These are phyloP conservation scores for Bipolaris gigantea DNA, from an alignment of 2,329 filamentous ascomycete genomes.

Conservation along the genomic window DNA sequence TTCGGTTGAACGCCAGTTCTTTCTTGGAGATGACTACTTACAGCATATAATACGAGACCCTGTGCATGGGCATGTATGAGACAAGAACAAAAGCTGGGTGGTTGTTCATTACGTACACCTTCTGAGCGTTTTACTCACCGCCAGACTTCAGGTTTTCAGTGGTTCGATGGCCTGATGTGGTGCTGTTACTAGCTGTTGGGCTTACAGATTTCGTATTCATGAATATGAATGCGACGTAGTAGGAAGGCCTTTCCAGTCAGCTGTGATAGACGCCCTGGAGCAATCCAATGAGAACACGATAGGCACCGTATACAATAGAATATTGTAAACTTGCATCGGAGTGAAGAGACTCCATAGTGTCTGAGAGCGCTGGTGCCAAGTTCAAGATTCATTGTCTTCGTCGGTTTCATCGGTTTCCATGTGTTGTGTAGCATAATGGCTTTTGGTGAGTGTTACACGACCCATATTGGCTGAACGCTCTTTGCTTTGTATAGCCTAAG, in stretches of 20 bases:
- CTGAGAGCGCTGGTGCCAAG: constrained; percentile 4
- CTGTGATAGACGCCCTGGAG: neutral
- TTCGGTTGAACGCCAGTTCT: neutral
- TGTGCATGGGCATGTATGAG: neutral
- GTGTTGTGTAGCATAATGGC: neutral
- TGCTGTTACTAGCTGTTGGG: neutral
- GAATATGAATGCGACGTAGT: neutral
- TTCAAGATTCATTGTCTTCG: neutral
- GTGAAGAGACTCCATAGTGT: neutral
- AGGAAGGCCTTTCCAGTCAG: neutral
- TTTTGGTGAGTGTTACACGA: neutral
- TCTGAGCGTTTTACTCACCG: neutral
- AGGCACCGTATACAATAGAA: neutral
- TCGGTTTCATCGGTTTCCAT: neutral
- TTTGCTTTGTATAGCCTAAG: neutral
- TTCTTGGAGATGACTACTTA: neutral
- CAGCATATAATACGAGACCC: neutral
- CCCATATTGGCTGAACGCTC: neutral
- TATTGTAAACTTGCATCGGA: neutral
- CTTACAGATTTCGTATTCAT: neutral
- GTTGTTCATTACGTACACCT: neutral
- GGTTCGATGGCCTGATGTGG: constrained; percentile 2
- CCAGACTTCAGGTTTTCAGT: neutral
- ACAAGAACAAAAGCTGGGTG: neutral
- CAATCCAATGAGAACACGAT: neutral